Conservation (phyloP, 257 asterid genomes). For the Lycium barbarum region DNA sequence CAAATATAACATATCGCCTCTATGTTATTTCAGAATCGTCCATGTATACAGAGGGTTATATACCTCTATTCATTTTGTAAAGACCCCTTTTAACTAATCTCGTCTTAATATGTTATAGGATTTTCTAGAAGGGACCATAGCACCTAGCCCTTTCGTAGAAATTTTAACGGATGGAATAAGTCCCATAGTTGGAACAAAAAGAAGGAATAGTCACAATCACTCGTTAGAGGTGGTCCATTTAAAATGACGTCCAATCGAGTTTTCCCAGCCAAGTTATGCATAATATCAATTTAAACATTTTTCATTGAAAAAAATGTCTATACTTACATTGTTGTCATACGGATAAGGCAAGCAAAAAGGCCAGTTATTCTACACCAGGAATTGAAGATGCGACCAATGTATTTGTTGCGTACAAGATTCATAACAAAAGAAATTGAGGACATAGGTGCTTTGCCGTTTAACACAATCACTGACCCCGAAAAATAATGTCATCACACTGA, state of each 20-base stretch:
- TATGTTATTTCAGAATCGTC: too few relatives aligned
- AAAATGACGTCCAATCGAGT: neutral
- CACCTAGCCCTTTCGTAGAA: neutral
- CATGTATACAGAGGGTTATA: too few relatives aligned
- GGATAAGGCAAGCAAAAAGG: neutral
- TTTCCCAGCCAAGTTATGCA: neutral
- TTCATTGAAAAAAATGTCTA: neutral
- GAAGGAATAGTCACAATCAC: neutral
- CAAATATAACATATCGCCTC: too few relatives aligned
- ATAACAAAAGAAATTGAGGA: neutral
- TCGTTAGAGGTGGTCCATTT: neutral
- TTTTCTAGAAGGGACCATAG: too few relatives aligned
- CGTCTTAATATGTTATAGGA: too few relatives aligned
- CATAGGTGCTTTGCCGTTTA: too few relatives aligned
- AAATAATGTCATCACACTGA: too few relatives aligned
- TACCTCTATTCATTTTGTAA: too few relatives aligned
- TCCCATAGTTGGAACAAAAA: neutral
- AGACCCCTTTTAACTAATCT: too few relatives aligned
- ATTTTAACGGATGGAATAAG: neutral
- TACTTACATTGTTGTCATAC: neutral
- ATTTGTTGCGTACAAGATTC: neutral
- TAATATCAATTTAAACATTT: neutral
- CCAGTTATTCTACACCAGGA: neutral
- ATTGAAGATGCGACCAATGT: neutral
- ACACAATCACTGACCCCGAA: too few relatives aligned